Evolutionary conservation across 2,329 filamentous ascomycete species (phyloP).

Genomic region (Exophiala bonariae): DNA sequence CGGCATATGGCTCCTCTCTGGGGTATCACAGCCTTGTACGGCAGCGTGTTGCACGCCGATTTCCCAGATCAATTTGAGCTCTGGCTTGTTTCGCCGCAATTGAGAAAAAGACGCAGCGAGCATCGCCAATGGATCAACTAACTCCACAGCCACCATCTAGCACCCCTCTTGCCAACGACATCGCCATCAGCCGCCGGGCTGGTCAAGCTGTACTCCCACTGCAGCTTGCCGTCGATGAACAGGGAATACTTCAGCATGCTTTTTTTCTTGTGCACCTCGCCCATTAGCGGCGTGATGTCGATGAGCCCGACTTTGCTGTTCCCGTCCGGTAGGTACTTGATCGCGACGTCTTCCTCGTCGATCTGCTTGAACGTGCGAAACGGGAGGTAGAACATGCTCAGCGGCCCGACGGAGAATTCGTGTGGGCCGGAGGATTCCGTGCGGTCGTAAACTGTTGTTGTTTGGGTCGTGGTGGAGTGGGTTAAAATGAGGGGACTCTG

Average conservation of each 20-base stretch:
- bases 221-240: constrained; percentile 77
- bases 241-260: constrained; percentile 78
- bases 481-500: constrained; percentile 25
- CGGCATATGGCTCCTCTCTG: no score
- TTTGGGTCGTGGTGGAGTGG: constrained; percentile 5
- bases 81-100: no score
- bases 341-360: constrained; percentile 76
- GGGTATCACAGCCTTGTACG: no score
- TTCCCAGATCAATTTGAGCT: no score
- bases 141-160: constrained; percentile 7
- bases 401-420: constrained; percentile 87
- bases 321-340: constrained; percentile 80
- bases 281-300: constrained; percentile 60
- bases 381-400: constrained; percentile 93
- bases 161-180: background rate
- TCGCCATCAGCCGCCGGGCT: constrained; percentile 30
- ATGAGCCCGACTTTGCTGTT: constrained; percentile 86
- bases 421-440: constrained; percentile 55
- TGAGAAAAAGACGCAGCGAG: no score
- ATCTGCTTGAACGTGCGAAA: constrained; percentile 78
- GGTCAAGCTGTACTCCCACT: constrained; percentile 61
- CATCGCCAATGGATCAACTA: no score
- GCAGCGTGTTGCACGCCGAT: no score
- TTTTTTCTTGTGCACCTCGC: constrained; percentile 42
- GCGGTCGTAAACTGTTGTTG: constrained; percentile 16